Evolutionary conservation across 371 early-diverging fungal species (phyloP).

Genomic region (Haplosporangium sp.): DNA sequence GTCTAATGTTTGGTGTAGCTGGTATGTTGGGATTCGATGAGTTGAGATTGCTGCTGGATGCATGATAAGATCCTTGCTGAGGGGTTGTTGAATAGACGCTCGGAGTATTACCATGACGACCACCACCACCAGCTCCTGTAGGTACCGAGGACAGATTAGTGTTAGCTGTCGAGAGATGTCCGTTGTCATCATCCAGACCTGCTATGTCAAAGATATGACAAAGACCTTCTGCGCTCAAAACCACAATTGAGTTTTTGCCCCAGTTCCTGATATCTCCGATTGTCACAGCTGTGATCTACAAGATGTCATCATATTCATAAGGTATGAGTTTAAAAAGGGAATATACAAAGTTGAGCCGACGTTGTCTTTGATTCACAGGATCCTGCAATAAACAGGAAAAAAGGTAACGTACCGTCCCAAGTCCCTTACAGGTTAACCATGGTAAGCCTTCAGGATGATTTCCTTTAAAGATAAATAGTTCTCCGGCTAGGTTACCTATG

Average conservation of each 20-base stretch:
- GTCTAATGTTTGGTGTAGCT: constrained; percentile 45
- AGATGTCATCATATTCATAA: background rate
- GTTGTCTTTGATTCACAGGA: background rate
- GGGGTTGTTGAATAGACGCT: constrained; percentile 45
- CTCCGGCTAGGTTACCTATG: constrained; percentile 83
- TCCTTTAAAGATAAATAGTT: constrained; percentile 85
- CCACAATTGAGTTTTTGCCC: constrained; percentile 75
- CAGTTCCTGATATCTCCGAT: constrained; percentile 75
- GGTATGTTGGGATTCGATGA: constrained; percentile 25
- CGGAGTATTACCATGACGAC: constrained; percentile 22
- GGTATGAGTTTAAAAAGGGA: too few species aligned
- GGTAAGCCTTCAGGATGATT: constrained; percentile 65
- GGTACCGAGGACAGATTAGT: background rate
- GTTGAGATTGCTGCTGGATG: background rate
- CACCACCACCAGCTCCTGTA: background rate
- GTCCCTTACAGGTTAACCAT: constrained; percentile 66
- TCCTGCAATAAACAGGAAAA: background rate
- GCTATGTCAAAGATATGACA: constrained; percentile 75
- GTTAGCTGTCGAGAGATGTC: background rate
- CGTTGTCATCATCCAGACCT: constrained; percentile 37
- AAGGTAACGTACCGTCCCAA: constrained; percentile 68
- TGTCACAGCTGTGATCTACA: constrained; percentile 75
- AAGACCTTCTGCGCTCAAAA: constrained; percentile 76
- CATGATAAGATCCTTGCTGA: constrained; percentile 24
- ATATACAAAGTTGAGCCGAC: too few species aligned